Percentiles rank a stretch among this genome's conserved stretches.
Conservation (phyloP, 2,329 filamentous ascomycete genomes). For the Colletotrichum abscissum region DNA sequence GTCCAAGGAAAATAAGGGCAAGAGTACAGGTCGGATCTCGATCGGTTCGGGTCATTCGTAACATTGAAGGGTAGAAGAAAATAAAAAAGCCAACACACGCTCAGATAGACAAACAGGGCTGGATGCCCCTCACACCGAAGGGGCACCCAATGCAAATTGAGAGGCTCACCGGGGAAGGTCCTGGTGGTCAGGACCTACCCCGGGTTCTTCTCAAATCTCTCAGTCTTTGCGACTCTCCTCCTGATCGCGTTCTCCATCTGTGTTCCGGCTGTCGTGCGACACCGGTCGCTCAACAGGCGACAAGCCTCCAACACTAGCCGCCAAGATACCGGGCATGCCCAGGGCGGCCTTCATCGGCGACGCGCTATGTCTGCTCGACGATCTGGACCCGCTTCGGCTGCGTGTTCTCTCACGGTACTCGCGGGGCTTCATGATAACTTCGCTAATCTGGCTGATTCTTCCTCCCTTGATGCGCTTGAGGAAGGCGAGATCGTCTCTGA, state of each 20-base stretch:
- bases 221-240: slow-evolving; percentile 6
- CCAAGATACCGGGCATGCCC: slow-evolving; percentile 38
- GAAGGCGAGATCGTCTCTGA: slow-evolving; percentile 71
- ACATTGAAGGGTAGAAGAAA: background rate
- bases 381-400: slow-evolving; percentile 35
- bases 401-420: slow-evolving; percentile 47
- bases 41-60: slow-evolving; percentile 8
- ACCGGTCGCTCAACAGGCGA: slow-evolving; percentile 31
- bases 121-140: background rate
- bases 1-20: slow-evolving; percentile 13
- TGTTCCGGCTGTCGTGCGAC: background rate
- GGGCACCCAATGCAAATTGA: background rate
- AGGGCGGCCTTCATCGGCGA: slow-evolving; percentile 37
- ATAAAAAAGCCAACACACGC: slow-evolving; percentile 5
- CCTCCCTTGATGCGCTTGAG: slow-evolving; percentile 71
- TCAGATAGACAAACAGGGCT: background rate
- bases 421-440: slow-evolving; percentile 66
- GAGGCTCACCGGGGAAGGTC: background rate
- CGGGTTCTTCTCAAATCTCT: background rate
- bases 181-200: background rate
- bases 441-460: slow-evolving; percentile 68
- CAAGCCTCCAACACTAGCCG: slow-evolving; percentile 37
- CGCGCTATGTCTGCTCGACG: slow-evolving; percentile 32
- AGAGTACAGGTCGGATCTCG: slow-evolving; percentile 1
- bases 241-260: slow-evolving; percentile 10